A percentile compares a stretch with the other conserved stretches of the same genome.
phyloP scores from a whole-genome alignment of 805 yeast species.

The Metschnikowia gruessii region DNA sequence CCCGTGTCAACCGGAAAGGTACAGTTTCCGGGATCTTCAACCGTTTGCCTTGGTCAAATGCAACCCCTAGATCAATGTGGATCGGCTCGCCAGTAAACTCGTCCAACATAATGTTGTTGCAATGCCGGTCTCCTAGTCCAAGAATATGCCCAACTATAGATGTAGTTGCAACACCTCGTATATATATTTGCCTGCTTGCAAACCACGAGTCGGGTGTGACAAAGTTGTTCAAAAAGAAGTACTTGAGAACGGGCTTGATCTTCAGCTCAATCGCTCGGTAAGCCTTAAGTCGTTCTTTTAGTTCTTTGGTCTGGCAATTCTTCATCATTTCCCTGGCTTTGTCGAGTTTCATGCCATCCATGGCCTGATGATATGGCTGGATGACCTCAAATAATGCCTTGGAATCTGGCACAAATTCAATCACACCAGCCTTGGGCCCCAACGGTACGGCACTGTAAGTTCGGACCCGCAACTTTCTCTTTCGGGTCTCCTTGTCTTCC shows the following conservation, averaged over 20 bases:
- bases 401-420: constrained; percentile 85
- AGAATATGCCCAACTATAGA: constrained; percentile 85
- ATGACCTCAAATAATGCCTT: constrained; percentile 67
- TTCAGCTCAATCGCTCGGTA: constrained; percentile 48
- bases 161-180: constrained; percentile 76
- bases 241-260: constrained; percentile 64
- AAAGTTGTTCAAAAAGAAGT: constrained; percentile 68
- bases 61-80: constrained; percentile 94
- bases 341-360: constrained; percentile 47
- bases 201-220: constrained; percentile 74
- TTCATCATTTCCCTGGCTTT: constrained; percentile 67
- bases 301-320: constrained; percentile 46
- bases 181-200: constrained; percentile 56
- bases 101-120: constrained; percentile 87
- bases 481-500: constrained; percentile 53
- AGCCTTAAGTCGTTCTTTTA: constrained; percentile 40
- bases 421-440: constrained; percentile 82
- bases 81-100: constrained; percentile 82
- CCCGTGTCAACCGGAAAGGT: constrained; percentile 89
- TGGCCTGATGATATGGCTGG: constrained; percentile 54
- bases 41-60: constrained; percentile 89
- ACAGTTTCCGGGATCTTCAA: constrained; percentile 89
- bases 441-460: constrained; percentile 90
- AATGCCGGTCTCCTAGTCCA: constrained; percentile 94
- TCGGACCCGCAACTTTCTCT: constrained; percentile 59